These are phyloP conservation scores for Elymus sibiricus DNA, from an alignment of 176 grass and related monocot species.

Conservation along the genomic window DNA sequence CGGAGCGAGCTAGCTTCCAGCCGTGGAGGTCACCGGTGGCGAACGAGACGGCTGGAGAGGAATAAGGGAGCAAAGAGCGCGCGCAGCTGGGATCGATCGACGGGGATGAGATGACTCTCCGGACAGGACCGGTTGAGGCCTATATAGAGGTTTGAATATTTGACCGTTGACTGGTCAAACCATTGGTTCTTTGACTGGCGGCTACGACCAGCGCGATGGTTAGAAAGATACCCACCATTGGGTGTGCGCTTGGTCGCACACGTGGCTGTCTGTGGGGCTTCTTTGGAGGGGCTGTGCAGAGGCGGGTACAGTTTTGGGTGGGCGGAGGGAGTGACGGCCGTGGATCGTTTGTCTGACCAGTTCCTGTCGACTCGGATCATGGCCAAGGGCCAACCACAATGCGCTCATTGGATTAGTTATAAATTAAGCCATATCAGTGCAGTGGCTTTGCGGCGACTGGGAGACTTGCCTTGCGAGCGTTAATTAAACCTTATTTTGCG, in stretches of 20 bases:
- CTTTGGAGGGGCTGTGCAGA: not conserved
- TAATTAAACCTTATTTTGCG: not conserved
- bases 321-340: not conserved
- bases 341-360: slow-evolving; percentile 52
- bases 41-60: not conserved
- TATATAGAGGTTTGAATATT: slow-evolving; percentile 69
- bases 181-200: slow-evolving; percentile 49
- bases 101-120: not conserved
- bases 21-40: not conserved
- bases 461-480: not conserved
- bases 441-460: not conserved
- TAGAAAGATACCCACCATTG: not conserved
- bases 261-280: not conserved
- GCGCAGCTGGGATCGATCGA: not conserved
- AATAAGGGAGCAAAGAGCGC: not conserved
- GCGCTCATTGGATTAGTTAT: not conserved
- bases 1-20: slow-evolving; percentile 25
- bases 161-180: slow-evolving; percentile 76
- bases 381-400: slow-evolving; percentile 6
- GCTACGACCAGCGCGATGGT: not conserved
- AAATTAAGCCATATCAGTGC: not conserved
- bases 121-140: not conserved
- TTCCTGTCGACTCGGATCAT: slow-evolving; percentile 31
- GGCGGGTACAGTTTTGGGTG: slow-evolving; percentile 13
- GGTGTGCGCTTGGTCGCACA: not conserved